phyloP scores from a whole-genome alignment of 495 filamentous ascomycete species.

The Oleoguttula mirabilis region DNA sequence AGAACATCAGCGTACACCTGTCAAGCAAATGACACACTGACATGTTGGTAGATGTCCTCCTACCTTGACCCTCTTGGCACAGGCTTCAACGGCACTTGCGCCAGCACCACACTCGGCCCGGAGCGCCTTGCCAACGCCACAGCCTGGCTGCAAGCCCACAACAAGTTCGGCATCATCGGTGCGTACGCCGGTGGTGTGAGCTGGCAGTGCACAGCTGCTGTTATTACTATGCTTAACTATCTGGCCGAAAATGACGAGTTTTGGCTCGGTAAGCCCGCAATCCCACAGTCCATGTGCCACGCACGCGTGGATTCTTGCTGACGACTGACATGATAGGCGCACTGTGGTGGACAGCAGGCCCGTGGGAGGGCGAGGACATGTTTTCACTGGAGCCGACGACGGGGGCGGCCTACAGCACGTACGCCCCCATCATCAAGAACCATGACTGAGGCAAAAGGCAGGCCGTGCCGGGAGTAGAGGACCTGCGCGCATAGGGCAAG shows the following conservation, averaged over 20 bases:
- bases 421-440: too few relatives aligned
- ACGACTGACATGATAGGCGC: too few relatives aligned
- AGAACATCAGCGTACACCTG: too few relatives aligned
- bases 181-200: slow-evolving; percentile 64
- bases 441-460: too few relatives aligned
- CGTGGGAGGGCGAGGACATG: slow-evolving; percentile 48
- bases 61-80: slow-evolving; percentile 51
- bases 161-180: slow-evolving; percentile 55
- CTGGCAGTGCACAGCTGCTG: slow-evolving; percentile 47
- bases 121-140: slow-evolving; percentile 56
- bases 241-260: slow-evolving; percentile 53
- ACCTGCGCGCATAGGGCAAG: too few relatives aligned
- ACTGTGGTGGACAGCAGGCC: slow-evolving; percentile 59
- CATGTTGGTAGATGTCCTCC: slow-evolving; percentile 48
- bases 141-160: slow-evolving; percentile 54
- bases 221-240: slow-evolving; percentile 50
- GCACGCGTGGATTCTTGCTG: too few relatives aligned
- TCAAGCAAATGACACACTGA: too few relatives aligned
- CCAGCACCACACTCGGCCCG: slow-evolving; percentile 47
- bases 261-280: slow-evolving; percentile 61
- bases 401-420: slow-evolving; percentile 22
- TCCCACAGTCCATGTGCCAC: too few relatives aligned
- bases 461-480: too few relatives aligned
- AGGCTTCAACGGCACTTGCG: slow-evolving; percentile 49
- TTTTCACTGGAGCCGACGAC: slow-evolving; percentile 47